These are phyloP conservation scores for Fusarium austroafricanum DNA, from an alignment of 2,329 filamentous ascomycete genomes.

Conservation along the genomic window DNA sequence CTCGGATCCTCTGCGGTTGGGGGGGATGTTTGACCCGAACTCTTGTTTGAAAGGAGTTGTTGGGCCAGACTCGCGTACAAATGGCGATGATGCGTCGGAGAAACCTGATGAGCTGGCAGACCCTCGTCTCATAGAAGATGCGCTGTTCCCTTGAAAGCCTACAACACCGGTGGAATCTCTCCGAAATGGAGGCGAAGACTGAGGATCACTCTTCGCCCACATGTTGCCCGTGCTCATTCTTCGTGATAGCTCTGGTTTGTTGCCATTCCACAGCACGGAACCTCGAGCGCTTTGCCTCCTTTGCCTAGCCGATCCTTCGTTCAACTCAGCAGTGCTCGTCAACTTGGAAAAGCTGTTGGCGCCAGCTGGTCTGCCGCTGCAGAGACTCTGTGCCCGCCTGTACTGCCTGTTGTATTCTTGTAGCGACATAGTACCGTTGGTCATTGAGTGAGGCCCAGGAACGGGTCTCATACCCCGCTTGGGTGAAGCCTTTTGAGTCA, in stretches of 20 bases:
- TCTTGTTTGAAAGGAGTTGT: conserved; percentile 35
- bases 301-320: conserved; percentile 37
- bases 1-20: conserved; percentile 36
- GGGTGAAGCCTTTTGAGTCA: conserved; percentile 51
- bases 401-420: conserved; percentile 53
- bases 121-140: conserved; percentile 12
- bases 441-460: conserved; percentile 32
- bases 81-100: conserved; percentile 32
- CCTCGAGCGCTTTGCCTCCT: conserved; percentile 42
- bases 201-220: conserved; percentile 27
- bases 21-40: conserved; percentile 23
- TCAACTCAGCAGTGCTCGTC: conserved; percentile 52
- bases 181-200: conserved; percentile 12
- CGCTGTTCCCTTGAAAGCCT: conserved; percentile 13
- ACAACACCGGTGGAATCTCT: conserved; percentile 27
- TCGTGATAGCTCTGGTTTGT: conserved; percentile 37
- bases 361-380: conserved; percentile 46
- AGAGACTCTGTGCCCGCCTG: conserved; percentile 53
- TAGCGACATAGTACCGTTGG: conserved; percentile 47
- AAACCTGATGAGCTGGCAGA: conserved; percentile 39
- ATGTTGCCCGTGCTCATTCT: conserved; percentile 56
- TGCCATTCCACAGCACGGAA: conserved; percentile 46
- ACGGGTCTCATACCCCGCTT: conserved; percentile 56
- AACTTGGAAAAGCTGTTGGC: conserved; percentile 53
- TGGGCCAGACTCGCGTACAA: conserved; percentile 30